A percentile compares a stretch with the other conserved stretches of the same genome.
Evolutionary conservation across 2,329 filamentous ascomycete species (phyloP).

Genomic region (Penicillium janthinellum): DNA sequence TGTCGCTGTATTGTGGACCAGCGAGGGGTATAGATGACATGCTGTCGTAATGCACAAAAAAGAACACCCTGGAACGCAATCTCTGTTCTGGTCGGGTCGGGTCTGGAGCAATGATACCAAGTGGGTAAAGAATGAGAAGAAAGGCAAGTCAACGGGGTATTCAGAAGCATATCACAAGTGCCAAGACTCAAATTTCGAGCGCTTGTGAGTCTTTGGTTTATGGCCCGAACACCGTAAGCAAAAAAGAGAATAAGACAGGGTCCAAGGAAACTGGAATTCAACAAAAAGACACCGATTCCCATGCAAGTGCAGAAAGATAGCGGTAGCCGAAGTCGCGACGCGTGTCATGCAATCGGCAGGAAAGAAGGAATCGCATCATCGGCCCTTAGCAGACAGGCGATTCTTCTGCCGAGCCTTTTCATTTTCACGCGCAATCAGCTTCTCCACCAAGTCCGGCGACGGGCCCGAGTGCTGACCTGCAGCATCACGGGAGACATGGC

Average conservation of each 20-base stretch:
- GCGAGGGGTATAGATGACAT: conserved; percentile 29
- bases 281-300: conserved; percentile 9
- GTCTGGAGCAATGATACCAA: background rate
- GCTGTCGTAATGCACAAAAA: conserved; percentile 22
- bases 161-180: background rate
- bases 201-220: conserved; percentile 9
- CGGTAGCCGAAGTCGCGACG: conserved; percentile 1
- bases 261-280: background rate
- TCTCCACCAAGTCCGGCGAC: conserved; percentile 37
- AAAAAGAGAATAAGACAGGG: conserved; percentile 1
- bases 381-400: conserved; percentile 31
- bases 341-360: background rate
- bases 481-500: conserved; percentile 22
- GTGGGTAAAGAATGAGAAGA: too few species aligned
- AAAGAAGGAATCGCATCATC: conserved; percentile 21
- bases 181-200: background rate
- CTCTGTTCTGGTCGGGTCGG: background rate
- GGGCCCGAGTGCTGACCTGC: conserved; percentile 25
- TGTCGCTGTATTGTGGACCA: conserved; percentile 6
- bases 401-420: conserved; percentile 34
- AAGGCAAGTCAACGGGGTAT: background rate
- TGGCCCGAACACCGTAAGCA: conserved; percentile 14
- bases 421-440: conserved; percentile 37
- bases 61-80: background rate
- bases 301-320: conserved; percentile 17